Base-by-base conservation (phyloP, 2,329 filamentous ascomycete genomes). In the Fusarium pseudoanthophilum region DNA sequence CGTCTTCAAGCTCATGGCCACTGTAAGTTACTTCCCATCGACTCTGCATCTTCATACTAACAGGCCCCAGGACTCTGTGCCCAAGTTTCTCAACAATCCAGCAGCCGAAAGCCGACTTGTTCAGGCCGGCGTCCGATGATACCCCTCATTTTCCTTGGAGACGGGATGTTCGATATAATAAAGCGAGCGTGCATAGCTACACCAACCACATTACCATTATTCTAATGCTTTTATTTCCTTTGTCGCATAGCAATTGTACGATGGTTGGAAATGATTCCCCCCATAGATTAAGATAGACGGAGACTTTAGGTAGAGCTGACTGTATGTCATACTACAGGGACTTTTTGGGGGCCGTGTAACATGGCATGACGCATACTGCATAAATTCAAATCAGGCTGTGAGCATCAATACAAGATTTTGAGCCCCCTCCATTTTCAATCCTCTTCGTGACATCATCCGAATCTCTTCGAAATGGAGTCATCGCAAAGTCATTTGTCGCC, bases 1-100 rank as follows among this genome's bases (percentile, higher is more conserved):
- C 14, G 95, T 99, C 34, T 98, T 98, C 85, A 98, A 98, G 84
- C 85, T 98, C 75, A 98, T 99, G 95, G 96, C 95, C 72, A 97
- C 94, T 82, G 95, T 98, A 91, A 88, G 95, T 91, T 64, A 83
- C 57, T 34, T 3, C 5, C 21, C 7, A 0, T 7, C 3, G 13
- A 14, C 6, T 5, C n/a, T 8, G 20, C 3, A 14, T 13, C 10
- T 4, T 13, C 60, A 82, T 60, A 82, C 78, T 59, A 60, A 63
- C 16, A 8, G 3, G 18, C 14, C 48, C 5, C 71, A 92, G 91
- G 91, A 93, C 77, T 93, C 91, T 32, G 91, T 93, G 13, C 91
- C 91, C 24, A 93, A 93, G 77, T 93, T 93, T 78, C 84, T 92
- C 71, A 90, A 90, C 72, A 92, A 89, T 77, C 83, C 89, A 30